Evolutionary conservation across 176 grass and related monocot species (phyloP).

Genomic region (Puccinellia tenuiflora): DNA sequence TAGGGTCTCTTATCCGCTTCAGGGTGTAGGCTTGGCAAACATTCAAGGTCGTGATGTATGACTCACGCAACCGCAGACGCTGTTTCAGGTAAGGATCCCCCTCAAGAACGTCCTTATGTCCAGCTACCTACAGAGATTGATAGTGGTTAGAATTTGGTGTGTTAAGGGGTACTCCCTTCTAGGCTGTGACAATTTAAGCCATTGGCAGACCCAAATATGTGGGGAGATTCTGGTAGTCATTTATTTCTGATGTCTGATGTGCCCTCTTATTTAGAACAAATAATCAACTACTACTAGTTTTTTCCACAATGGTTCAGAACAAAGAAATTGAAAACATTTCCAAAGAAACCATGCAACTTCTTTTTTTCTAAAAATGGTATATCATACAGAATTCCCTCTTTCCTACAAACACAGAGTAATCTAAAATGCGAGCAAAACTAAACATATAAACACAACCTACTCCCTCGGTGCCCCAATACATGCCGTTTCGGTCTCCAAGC

Average conservation of each 20-base stretch:
- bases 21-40: conserved; percentile 91
- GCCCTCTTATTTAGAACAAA: neutral
- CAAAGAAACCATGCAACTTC: neutral
- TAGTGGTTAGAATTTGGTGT: neutral
- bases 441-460: neutral
- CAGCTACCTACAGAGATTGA: conserved; percentile 49
- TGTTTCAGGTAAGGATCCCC: conserved; percentile 75
- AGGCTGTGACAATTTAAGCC: neutral
- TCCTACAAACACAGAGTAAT: neutral
- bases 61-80: conserved; percentile 70
- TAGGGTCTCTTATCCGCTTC: conserved; percentile 76
- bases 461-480: neutral
- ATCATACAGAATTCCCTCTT: neutral
- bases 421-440: conserved; percentile 8
- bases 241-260: neutral
- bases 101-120: conserved; percentile 76
- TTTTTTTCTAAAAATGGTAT: neutral
- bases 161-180: neutral
- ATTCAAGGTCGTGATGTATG: conserved; percentile 79
- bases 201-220: neutral
- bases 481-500: neutral
- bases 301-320: neutral
- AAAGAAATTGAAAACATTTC: neutral
- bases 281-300: neutral
- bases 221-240: neutral